These are phyloP conservation scores for Diutina sp. DNA, from an alignment of 1,139 yeast species.

Conservation along the genomic window DNA sequence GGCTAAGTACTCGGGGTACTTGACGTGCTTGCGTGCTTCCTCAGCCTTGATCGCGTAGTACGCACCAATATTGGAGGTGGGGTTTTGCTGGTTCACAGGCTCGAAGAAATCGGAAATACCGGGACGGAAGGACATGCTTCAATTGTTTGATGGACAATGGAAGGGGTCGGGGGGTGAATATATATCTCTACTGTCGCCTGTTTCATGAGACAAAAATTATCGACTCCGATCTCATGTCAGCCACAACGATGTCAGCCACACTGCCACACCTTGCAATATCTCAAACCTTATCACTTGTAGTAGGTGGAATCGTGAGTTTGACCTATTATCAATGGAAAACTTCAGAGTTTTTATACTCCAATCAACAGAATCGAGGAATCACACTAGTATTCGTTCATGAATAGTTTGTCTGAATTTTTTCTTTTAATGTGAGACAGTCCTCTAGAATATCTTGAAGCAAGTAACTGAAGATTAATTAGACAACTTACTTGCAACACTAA, in stretches of 20 bases:
- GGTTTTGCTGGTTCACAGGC: not conserved
- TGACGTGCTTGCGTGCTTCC: constrained; percentile 3
- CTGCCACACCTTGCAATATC: not conserved
- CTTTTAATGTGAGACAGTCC: not conserved
- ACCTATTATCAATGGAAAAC: too few species aligned
- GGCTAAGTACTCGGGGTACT: constrained; percentile 2
- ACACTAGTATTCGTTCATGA: too few species aligned
- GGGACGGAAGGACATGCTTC: not conserved
- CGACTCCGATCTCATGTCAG: not conserved
- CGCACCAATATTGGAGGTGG: not conserved
- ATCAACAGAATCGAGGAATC: too few species aligned
- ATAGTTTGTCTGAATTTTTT: too few species aligned
- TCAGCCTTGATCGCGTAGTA: constrained; percentile 6
- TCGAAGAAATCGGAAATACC: not conserved
- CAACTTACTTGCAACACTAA: not conserved
- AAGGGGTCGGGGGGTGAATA: not conserved
- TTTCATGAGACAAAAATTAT: not conserved
- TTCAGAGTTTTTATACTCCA: too few species aligned
- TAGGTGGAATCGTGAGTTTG: too few species aligned
- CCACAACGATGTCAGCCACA: not conserved
- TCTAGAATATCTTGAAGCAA: not conserved
- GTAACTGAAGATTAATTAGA: too few species aligned
- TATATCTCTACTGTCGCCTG: not conserved
- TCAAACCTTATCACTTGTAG: too few species aligned
- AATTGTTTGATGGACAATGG: not conserved